Conservation (phyloP, 805 yeast genomes). For the Candida easanensis region DNA sequence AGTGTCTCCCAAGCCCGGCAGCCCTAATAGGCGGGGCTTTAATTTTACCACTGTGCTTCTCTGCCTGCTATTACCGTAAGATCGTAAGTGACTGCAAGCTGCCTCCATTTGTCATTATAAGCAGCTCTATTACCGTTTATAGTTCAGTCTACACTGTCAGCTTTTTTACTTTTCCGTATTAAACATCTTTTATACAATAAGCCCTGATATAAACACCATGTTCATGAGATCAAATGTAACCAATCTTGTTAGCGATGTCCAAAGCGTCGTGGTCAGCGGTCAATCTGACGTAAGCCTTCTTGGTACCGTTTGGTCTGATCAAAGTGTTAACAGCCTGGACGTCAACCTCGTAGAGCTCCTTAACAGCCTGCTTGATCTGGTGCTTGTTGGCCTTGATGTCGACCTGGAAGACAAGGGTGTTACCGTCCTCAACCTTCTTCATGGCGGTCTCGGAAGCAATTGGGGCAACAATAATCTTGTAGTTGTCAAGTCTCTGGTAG, state of each 20-base stretch:
- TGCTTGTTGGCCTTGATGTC: constrained; percentile 95
- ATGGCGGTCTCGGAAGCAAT: constrained; percentile 98
- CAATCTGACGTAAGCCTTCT: constrained; percentile 99
- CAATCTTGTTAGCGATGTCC: constrained; percentile 99
- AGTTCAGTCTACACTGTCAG: background rate
- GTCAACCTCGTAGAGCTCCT: constrained; percentile 97
- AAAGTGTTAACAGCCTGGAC: constrained; percentile 92
- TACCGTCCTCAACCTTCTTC: constrained; percentile 99
- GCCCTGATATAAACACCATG: constrained; percentile 13
- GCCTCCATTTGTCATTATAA: too few relatives aligned
- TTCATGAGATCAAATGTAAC: constrained; percentile 75
- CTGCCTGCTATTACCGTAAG: too few relatives aligned
- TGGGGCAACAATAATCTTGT: constrained; percentile 92
- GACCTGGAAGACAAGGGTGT: constrained; percentile 98
- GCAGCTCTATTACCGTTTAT: background rate
- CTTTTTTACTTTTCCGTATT: constrained; percentile 14
- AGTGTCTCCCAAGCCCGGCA: too few relatives aligned
- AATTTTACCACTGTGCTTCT: too few relatives aligned
- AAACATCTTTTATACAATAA: constrained; percentile 22
- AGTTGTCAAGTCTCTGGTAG: constrained; percentile 93
- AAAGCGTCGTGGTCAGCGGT: constrained; percentile 99
- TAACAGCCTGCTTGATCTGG: constrained; percentile 97
- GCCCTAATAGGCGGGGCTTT: too few relatives aligned
- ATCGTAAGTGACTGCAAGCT: too few relatives aligned
- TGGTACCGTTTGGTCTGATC: constrained; percentile 98